Evolutionary conservation across 805 yeast species (phyloP).

Genomic region (Candida gorgasii): DNA sequence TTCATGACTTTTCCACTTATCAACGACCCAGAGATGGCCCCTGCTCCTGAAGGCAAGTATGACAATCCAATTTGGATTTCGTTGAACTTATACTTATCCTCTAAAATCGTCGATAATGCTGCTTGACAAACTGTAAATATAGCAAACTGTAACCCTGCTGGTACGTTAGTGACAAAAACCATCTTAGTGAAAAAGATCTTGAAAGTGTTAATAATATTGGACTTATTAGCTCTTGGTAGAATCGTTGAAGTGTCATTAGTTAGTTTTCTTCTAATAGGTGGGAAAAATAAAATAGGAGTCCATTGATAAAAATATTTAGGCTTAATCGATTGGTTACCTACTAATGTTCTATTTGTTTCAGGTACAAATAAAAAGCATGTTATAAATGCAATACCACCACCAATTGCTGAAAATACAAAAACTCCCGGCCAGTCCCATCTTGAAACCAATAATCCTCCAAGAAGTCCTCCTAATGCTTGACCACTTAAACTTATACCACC

Average conservation of each 20-base stretch:
- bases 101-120: conserved; percentile 55
- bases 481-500: conserved; percentile 66
- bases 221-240: conserved; percentile 1
- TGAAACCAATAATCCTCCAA: conserved; percentile 46
- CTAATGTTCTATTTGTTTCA: conserved; percentile 69
- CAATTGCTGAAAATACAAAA: conserved; percentile 69
- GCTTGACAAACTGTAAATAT: conserved; percentile 67
- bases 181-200: conserved; percentile 41
- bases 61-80: conserved; percentile 63
- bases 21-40: conserved; percentile 60
- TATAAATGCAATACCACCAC: conserved; percentile 48
- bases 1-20: conserved; percentile 58
- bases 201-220: conserved; percentile 32
- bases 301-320: conserved; percentile 44
- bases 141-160: conserved; percentile 61
- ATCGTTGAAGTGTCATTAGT: conserved; percentile 32
- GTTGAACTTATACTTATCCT: conserved; percentile 46
- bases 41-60: conserved; percentile 69
- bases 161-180: conserved; percentile 49
- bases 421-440: conserved; percentile 63
- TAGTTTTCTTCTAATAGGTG: conserved; percentile 22
- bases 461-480: conserved; percentile 72
- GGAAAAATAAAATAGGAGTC: conserved; percentile 43
- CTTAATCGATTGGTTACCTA: conserved; percentile 66
- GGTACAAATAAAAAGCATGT: conserved; percentile 46